Base-by-base conservation (phyloP, 495 filamentous ascomycete species). In the Penicillium egyptiacum region DNA sequence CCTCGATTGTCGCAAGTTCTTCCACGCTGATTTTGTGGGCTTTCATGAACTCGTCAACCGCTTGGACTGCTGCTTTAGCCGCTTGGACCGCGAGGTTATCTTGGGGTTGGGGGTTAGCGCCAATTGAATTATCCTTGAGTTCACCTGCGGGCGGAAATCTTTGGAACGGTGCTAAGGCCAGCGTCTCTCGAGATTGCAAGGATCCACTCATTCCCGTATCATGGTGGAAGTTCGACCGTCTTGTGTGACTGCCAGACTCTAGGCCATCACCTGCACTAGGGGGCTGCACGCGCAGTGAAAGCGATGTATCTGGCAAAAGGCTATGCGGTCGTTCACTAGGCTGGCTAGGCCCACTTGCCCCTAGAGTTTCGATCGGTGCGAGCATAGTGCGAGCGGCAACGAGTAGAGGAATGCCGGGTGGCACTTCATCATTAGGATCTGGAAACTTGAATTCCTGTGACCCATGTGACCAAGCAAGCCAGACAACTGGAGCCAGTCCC, bases 401-500 rank as follows among this genome's bases (percentile, higher is more conserved):
- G 47, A 57, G 50, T 14, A 76, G 46, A 5, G 66, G 61, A 42
- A 61, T 68, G 2, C 44, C 41, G 7, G 46, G 35, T 22, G 53
- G 47, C 25, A 26, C 19, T 23, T 40, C 33, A 2, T 20, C 33
- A 12, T 12, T 19, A 1, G 25, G 28, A 50, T 57, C 43, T n/a
- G 68, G 59, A 35, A 65, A 68, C 0, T 41, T 14, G 31, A 73
- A 75, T 5, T 50, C 56, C 5, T 41, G 41, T 11, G 69, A 72
- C 20, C 37, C n/a, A 1, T 59, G 55, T 35, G 69, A 66, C 31
- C 68, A 75, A 1, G 64, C 66, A 56, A 79, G 41, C 40, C 70
- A 63, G 8, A 65, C 63, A 28, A 26, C 1, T 26, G 2, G 16
- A 28, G 26, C 23, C 22, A 14, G 14, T 3, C 12, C 9, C 12